Evolutionary conservation across 2,329 filamentous ascomycete genomes (phyloP).

Genomic region (Ceratocystis huliohia): DNA sequence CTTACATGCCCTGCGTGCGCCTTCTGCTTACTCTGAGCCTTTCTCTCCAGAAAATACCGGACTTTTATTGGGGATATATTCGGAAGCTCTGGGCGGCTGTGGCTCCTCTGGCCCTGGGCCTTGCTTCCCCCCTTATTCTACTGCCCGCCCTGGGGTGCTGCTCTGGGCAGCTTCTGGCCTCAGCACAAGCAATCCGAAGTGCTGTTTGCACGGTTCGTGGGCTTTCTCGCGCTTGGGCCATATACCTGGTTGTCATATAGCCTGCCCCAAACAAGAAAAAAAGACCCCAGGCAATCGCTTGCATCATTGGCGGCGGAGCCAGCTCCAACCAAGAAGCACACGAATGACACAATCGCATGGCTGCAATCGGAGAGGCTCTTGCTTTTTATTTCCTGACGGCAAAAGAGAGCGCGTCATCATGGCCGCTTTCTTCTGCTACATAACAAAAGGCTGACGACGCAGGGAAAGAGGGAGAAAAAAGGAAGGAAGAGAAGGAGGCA

Average conservation of each 20-base stretch:
- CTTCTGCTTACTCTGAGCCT: background rate
- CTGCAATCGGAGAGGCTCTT: too few species aligned
- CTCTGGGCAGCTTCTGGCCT: background rate
- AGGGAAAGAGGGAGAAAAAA: background rate
- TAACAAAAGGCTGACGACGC: conserved; percentile 4
- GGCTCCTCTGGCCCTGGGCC: background rate
- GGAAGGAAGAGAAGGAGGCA: background rate
- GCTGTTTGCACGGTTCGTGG: background rate
- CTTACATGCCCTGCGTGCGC: background rate
- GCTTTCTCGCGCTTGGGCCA: too few species aligned
- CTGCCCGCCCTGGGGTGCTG: background rate
- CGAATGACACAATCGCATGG: background rate
- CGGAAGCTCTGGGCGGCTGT: background rate
- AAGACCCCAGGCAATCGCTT: too few species aligned
- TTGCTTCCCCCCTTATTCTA: background rate
- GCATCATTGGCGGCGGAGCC: too few species aligned
- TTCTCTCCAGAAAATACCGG: too few species aligned
- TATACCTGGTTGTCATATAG: background rate
- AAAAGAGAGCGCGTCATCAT: background rate
- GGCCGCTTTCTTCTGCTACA: background rate
- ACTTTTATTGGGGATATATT: background rate
- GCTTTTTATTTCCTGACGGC: background rate
- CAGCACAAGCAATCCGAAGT: background rate
- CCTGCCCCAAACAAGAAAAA: too few species aligned
- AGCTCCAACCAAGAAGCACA: too few species aligned